Percentiles rank a stretch among this genome's conserved stretches.
These are phyloP conservation scores for Colletotrichum euphorbiae DNA, from an alignment of 2,329 filamentous ascomycete species.

Conservation along the genomic window DNA sequence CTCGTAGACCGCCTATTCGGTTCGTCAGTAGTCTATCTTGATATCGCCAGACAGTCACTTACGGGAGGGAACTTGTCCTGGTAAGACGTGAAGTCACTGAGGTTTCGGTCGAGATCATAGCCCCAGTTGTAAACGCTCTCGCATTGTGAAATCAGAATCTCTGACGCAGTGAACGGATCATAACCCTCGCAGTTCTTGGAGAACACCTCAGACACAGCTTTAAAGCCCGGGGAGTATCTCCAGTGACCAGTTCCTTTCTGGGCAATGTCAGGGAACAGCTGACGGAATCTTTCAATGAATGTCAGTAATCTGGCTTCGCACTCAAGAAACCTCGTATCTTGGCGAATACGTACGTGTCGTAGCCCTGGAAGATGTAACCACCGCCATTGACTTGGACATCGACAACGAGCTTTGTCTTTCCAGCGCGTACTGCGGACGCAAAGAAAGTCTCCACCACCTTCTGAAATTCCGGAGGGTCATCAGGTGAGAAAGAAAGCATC, in stretches of 20 bases:
- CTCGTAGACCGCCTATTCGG: conserved; percentile 45
- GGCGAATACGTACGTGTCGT: conserved; percentile 52
- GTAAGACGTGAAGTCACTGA: conserved; percentile 62
- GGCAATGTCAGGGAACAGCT: conserved; percentile 59
- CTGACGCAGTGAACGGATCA: conserved; percentile 49
- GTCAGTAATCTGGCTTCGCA: background rate
- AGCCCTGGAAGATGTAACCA: conserved; percentile 66
- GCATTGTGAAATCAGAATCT: conserved; percentile 52
- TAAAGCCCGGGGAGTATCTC: conserved; percentile 55
- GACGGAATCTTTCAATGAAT: conserved; percentile 57
- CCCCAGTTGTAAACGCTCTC: conserved; percentile 60
- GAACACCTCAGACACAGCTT: conserved; percentile 57
- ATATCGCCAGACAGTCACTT: conserved; percentile 37
- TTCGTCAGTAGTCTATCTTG: conserved; percentile 52
- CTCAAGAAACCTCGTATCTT: background rate
- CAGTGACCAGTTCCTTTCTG: conserved; percentile 53
- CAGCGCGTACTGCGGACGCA: conserved; percentile 51
- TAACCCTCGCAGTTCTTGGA: conserved; percentile 56
- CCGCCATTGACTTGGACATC: conserved; percentile 69
- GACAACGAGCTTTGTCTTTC: conserved; percentile 71
- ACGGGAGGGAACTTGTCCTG: conserved; percentile 56
- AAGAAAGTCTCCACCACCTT: conserved; percentile 50
- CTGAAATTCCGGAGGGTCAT: conserved; percentile 50
- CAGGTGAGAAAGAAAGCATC: conserved; percentile 43
- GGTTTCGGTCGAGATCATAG: conserved; percentile 60